These are phyloP conservation scores for Candida dajiaensis DNA, from an alignment of 805 yeast genomes.

Conservation along the genomic window DNA sequence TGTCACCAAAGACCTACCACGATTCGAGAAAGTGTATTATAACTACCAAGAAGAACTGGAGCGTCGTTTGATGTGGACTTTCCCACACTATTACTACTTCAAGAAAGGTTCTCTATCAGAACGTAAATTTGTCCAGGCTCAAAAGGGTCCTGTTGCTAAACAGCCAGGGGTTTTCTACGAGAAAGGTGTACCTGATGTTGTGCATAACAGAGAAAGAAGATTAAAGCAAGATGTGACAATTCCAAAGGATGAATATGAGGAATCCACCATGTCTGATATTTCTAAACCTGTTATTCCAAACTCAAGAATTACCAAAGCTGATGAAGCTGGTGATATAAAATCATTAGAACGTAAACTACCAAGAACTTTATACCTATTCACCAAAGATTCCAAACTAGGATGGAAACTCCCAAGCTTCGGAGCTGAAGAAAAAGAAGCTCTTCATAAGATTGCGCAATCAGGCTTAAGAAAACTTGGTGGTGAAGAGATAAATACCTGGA, in stretches of 20 bases:
- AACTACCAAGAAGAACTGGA: constrained; percentile 82
- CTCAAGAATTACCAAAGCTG: constrained; percentile 75
- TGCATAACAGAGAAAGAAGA: constrained; percentile 84
- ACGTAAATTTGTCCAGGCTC: constrained; percentile 68
- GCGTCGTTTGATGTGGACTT: constrained; percentile 94
- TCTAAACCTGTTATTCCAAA: constrained; percentile 64
- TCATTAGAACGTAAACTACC: constrained; percentile 77
- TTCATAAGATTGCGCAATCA: constrained; percentile 68
- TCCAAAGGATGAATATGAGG: constrained; percentile 45
- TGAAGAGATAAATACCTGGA: constrained; percentile 72
- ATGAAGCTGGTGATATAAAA: constrained; percentile 48
- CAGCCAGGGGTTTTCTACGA: constrained; percentile 76
- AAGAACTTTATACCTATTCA: constrained; percentile 71
- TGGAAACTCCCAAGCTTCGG: constrained; percentile 85
- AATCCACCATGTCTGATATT: constrained; percentile 46
- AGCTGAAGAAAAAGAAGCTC: constrained; percentile 32
- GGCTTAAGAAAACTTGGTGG: constrained; percentile 75
- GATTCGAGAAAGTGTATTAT: constrained; percentile 70
- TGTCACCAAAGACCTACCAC: constrained; percentile 68
- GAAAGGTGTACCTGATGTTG: constrained; percentile 79
- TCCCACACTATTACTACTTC: constrained; percentile 89
- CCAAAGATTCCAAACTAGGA: constrained; percentile 36
- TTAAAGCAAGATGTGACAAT: constrained; percentile 70
- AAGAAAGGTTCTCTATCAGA: constrained; percentile 87
- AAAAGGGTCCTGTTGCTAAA: constrained; percentile 66